Evolutionary conservation across 306 rosid species (phyloP), one percentile per base, ranked within the genome.

Genomic region (Canavalia ensiformis): DNA sequence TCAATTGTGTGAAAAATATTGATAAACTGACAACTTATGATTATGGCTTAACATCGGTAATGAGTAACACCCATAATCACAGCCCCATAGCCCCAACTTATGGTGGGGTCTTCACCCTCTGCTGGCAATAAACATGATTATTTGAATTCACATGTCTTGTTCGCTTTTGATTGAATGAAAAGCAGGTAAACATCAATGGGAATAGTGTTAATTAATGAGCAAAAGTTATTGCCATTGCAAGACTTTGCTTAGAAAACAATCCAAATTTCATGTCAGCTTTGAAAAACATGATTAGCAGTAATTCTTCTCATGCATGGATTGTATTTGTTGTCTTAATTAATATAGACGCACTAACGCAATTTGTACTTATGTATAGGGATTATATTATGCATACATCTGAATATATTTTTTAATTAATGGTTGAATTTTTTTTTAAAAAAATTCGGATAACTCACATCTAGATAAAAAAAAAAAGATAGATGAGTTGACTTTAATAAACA

Each of bases 41-140:
- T 69, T 79, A 47, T 10, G 28, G 12, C 29, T 18, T 47, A 46
- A 44, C 45, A 25, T 9, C 4, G 59, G 18, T 59, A 62, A 18
- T 68, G 81, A 64, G 57, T 64, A 78, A 33, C n/a, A 58, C 80
- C 66, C 68, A 76, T 52, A 68, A 66, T 47, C 56, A 49, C 41
- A 56, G 45, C 5, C 13, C 51, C 50, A 37, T 4, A 44, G 47
- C 51, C 63, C 49, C 41, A 72, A 41, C 54, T 51, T 56, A 37
- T 62, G 73, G 85, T 84, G 80, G 85, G 86, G 69, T 3, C 82
- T 54, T 39, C 39, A 9, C 11, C 81, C 67, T 68, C 77, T 49
- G 82, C 81, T 76, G 79, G 71, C 76, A 55, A 74, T 76, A 55
- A 80, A 70, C 90, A 90, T 88, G 42, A 90, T 90, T 65, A 85